Conservation (phyloP, 75 land plant species). For the Larix kaempferi region DNA sequence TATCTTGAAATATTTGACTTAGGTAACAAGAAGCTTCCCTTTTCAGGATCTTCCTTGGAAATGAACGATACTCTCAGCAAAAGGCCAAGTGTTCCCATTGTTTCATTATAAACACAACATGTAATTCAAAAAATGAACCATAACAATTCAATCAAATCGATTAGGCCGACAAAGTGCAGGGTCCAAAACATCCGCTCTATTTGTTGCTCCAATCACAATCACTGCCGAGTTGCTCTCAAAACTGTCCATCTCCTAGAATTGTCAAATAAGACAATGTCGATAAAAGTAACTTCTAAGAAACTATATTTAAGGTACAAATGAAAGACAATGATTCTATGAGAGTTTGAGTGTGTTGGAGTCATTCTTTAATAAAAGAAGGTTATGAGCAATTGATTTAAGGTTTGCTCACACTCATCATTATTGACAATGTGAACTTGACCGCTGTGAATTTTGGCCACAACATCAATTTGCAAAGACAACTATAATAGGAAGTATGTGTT, state of each 20-base stretch:
- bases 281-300: background rate
- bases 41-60: background rate
- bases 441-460: conserved; percentile 98
- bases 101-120: background rate
- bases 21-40: background rate
- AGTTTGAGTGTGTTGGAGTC: too few relatives aligned
- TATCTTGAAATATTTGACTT: background rate
- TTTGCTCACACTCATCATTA: conserved; percentile 98
- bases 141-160: conserved; percentile 97
- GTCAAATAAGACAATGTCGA: conserved; percentile 11
- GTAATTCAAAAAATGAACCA: conserved; percentile 39
- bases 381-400: conserved; percentile 82
- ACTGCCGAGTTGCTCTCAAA: conserved; percentile 97
- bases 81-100: background rate
- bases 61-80: background rate
- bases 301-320: background rate
- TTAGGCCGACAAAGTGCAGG: conserved; percentile 97
- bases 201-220: conserved; percentile 98
- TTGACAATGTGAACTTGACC: conserved; percentile 93
- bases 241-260: conserved; percentile 92
- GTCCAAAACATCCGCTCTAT: conserved; percentile 94
- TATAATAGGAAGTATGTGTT: background rate
- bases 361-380: too few relatives aligned
- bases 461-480: conserved; percentile 81
- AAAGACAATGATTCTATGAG: too few relatives aligned